Evolutionary conservation across 345 rosid species (phyloP).

Genomic region (Populus ilicifolia): DNA sequence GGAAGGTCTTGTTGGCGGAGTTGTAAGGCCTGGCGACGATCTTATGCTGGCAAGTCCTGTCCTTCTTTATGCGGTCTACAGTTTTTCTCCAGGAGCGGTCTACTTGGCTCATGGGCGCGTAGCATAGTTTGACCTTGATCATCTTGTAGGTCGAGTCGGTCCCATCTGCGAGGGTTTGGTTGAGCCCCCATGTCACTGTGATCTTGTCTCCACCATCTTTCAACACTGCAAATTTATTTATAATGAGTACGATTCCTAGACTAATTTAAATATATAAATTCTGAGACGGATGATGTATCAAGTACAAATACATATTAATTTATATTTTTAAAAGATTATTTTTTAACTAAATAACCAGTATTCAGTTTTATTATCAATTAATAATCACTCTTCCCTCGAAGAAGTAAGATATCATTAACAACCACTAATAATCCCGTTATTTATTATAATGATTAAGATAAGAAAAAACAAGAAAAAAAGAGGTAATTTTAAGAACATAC

Average conservation of each 20-base stretch:
- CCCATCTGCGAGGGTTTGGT: constrained; percentile 37
- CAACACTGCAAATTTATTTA: constrained; percentile 30
- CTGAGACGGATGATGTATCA: too few relatives aligned
- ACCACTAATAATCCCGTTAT: too few relatives aligned
- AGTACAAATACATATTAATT: too few relatives aligned
- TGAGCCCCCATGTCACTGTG: constrained; percentile 50
- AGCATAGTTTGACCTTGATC: constrained; percentile 54
- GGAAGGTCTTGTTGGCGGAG: constrained; percentile 16
- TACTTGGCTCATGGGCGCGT: constrained; percentile 63
- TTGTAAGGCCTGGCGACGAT: constrained; percentile 42
- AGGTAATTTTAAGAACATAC: too few relatives aligned
- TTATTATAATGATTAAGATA: too few relatives aligned
- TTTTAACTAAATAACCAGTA: too few relatives aligned
- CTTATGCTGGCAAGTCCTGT: constrained; percentile 57
- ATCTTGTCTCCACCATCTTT: constrained; percentile 53
- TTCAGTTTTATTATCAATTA: too few relatives aligned
- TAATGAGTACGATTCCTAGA: background rate
- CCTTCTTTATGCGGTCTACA: constrained; percentile 42
- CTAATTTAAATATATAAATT: too few relatives aligned
- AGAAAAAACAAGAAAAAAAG: too few relatives aligned
- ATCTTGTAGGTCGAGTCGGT: constrained; percentile 44
- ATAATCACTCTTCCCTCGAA: too few relatives aligned
- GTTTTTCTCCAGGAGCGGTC: constrained; percentile 81
- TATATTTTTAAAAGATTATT: too few relatives aligned
- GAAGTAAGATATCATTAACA: too few relatives aligned